Evolutionary conservation across 495 filamentous ascomycete species (phyloP).

Genomic region (Aspergillus indologenus): DNA sequence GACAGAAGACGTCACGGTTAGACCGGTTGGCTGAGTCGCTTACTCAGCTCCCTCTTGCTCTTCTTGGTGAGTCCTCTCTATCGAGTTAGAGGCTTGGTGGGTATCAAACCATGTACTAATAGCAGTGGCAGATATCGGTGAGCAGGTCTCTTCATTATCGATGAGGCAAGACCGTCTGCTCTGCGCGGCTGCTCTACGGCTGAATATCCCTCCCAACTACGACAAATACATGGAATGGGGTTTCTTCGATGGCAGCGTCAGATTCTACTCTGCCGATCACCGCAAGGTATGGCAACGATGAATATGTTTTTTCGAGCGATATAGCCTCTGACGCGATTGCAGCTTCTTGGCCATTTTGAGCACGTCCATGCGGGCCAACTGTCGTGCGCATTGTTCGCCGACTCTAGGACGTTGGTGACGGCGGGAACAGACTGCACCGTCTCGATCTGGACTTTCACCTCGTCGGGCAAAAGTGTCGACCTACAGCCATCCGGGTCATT

Average conservation of each 20-base stretch:
- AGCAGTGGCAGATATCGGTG: slow-evolving; percentile 58
- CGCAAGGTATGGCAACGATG: slow-evolving; percentile 49
- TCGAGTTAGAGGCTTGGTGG: neutral
- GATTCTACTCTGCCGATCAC: slow-evolving; percentile 80
- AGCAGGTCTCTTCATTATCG: slow-evolving; percentile 73
- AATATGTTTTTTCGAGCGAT: neutral
- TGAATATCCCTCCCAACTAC: slow-evolving; percentile 82
- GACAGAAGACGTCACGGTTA: slow-evolving; percentile 60
- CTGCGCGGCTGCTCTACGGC: slow-evolving; percentile 73
- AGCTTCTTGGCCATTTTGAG: slow-evolving; percentile 79
- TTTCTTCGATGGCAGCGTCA: slow-evolving; percentile 85
- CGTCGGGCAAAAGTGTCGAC: slow-evolving; percentile 67
- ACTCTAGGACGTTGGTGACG: slow-evolving; percentile 85
- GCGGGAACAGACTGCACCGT: slow-evolving; percentile 89
- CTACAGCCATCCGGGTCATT: slow-evolving; percentile 75
- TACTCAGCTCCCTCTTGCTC: slow-evolving; percentile 74
- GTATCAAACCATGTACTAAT: slow-evolving; percentile 13
- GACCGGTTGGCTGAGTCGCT: slow-evolving; percentile 76
- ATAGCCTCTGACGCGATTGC: slow-evolving; percentile 13
- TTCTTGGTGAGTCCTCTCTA: slow-evolving; percentile 51
- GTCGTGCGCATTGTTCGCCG: slow-evolving; percentile 76
- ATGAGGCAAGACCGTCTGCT: slow-evolving; percentile 86
- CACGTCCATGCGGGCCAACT: slow-evolving; percentile 88
- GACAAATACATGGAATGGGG: slow-evolving; percentile 97
- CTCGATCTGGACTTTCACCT: slow-evolving; percentile 70